A percentile compares a stretch with the other conserved stretches of the same genome.
phyloP scores from a whole-genome alignment of 352 stramenopile genomes.

The Globisporangium orthogonon region DNA sequence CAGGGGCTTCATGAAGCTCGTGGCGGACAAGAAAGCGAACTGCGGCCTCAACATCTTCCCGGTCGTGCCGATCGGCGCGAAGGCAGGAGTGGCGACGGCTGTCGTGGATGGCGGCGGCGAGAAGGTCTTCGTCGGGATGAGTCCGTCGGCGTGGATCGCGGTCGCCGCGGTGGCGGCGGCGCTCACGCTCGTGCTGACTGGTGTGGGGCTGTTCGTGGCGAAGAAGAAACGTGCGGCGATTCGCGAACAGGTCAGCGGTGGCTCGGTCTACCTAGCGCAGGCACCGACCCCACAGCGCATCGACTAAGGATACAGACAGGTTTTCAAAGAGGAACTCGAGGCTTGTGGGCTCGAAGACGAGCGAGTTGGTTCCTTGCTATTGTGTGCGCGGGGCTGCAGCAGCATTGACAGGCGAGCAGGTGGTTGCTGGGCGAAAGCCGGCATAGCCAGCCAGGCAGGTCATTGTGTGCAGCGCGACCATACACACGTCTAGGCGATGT shows the following conservation, averaged over 20 bases:
- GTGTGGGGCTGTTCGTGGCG: slow-evolving; percentile 39
- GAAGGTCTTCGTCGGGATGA: slow-evolving; percentile 54
- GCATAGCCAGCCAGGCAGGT: too few relatives aligned
- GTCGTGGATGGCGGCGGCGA: slow-evolving; percentile 58
- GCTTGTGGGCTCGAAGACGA: too few relatives aligned
- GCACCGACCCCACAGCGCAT: slow-evolving; percentile 13
- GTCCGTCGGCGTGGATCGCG: slow-evolving; percentile 45
- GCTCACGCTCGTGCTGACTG: slow-evolving; percentile 44
- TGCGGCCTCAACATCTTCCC: slow-evolving; percentile 78
- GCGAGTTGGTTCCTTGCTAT: too few relatives aligned
- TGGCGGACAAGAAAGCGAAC: slow-evolving; percentile 66
- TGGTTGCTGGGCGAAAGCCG: too few relatives aligned
- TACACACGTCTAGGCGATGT: too few relatives aligned
- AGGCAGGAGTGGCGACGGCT: slow-evolving; percentile 26
- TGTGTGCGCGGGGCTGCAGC: too few relatives aligned
- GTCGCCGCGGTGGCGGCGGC: slow-evolving; percentile 42
- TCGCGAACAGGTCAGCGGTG: slow-evolving; percentile 39
- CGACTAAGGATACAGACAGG: not conserved
- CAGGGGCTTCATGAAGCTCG: slow-evolving; percentile 56
- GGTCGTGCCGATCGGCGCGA: slow-evolving; percentile 56
- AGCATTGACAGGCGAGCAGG: too few relatives aligned
- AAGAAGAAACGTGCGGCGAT: slow-evolving; percentile 35
- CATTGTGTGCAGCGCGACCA: too few relatives aligned
- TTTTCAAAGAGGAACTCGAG: too few relatives aligned
- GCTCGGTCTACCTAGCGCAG: slow-evolving; percentile 25